Evolutionary conservation across 768 basidiomycete species (phyloP), one percentile per base, ranked within the genome.

Genomic region (Asterophora lycoperdoides): DNA sequence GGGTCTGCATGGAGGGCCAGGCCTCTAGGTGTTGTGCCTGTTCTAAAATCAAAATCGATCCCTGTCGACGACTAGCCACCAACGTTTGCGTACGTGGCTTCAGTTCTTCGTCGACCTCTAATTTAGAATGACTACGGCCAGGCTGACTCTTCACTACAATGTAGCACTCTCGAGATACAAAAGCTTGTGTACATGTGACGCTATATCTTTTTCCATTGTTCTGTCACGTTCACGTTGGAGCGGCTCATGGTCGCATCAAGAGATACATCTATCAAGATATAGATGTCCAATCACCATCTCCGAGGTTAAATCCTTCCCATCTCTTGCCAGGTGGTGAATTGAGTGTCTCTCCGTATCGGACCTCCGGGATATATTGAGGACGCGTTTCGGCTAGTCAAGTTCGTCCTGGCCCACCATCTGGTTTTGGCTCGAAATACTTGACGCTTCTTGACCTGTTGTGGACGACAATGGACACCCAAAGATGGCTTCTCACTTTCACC

Each of bases 131-230:
- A 34, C n/a, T 36, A 17, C 19, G 15, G 20, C 38, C 44, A 30
- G 23, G 19, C 13, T 46, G 44, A 52, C 44, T 49, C 47, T 2
- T 14, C 35, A 34, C n/a, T n/a, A n/a, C n/a, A n/a, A n/a, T n/a
- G n/a, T n/a, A n/a, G n/a, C n/a, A n/a, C 33, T 54, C 43, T 46
- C 38, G 13, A 36, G 32, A 45, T 40, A 13, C 44, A 29, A 2
- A 5, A n/a, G n/a, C 11, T 20, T 19, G 23, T 23, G 23, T 6
- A 23, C 23, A n/a, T 49, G 53, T 44, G 49, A 56, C 42, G 18
- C 37, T 9, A 47, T 41, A 34, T 14, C 20, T 28, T 49, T 49
- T 20, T 43, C 43, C 49, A 52, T 58, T 58, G 54, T 58, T 52
- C 44, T 58, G 44, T 49, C 57, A 55, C 44, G 36, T 43, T 32